phyloP scores from a whole-genome alignment of 768 basidiomycete genomes.

The Pulveroboletus frians region DNA sequence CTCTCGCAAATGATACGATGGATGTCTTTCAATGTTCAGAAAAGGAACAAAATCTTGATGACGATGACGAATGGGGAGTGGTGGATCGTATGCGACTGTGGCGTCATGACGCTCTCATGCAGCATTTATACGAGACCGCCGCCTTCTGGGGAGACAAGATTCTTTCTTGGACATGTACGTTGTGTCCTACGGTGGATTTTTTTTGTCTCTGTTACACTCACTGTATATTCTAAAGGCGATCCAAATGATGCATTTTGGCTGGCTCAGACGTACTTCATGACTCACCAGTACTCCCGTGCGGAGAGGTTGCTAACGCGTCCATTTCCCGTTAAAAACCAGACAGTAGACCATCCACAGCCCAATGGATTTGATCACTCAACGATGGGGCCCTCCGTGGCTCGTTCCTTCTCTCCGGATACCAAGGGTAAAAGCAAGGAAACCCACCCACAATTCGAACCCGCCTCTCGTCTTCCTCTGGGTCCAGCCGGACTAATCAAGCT shows the following conservation, averaged over 20 bases:
- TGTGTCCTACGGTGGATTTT: conserved; percentile 15
- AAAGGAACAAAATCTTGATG: conserved; percentile 55
- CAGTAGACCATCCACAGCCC: conserved; percentile 30
- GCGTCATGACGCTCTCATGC: conserved; percentile 97
- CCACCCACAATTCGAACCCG: conserved; percentile 32
- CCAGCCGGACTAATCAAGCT: conserved; percentile 68
- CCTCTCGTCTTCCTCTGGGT: conserved; percentile 63
- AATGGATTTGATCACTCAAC: conserved; percentile 19
- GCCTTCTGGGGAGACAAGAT: conserved; percentile 99
- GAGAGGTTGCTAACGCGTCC: conserved; percentile 88
- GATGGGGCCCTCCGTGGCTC: conserved; percentile 34
- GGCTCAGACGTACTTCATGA: conserved; percentile 95
- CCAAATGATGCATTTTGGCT: conserved; percentile 99
- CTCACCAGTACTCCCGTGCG: conserved; percentile 90
- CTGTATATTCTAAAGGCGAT: conserved; percentile 52
- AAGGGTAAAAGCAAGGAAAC: conserved; percentile 66
- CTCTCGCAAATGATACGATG: conserved; percentile 69
- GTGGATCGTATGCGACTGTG: conserved; percentile 95
- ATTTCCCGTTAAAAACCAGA: conserved; percentile 54
- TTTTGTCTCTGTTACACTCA: conserved; percentile 5
- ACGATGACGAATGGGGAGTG: conserved; percentile 74
- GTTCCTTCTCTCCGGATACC: conserved; percentile 33
- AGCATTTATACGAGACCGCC: conserved; percentile 95
- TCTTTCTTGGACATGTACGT: conserved; percentile 88
- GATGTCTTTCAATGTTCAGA: conserved; percentile 71